phyloP scores from a whole-genome alignment of 805 yeast genomes.

The Yarrowia sp. region DNA sequence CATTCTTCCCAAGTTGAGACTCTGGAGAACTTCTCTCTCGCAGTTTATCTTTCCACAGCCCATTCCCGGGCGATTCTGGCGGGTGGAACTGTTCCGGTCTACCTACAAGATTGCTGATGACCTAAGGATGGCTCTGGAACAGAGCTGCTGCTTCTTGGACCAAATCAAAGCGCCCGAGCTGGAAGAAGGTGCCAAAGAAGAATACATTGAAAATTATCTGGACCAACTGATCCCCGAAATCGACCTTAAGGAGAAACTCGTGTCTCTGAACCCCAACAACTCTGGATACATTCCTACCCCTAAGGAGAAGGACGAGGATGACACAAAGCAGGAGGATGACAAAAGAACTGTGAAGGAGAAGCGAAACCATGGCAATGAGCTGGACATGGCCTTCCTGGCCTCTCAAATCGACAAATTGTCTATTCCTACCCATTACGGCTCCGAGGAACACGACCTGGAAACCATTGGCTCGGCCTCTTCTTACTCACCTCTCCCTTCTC shows the following conservation, averaged over 20 bases:
- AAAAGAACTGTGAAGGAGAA: neutral
- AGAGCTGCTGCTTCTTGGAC: constrained; percentile 15
- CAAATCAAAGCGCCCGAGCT: constrained; percentile 12
- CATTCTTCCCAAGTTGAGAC: constrained; percentile 58
- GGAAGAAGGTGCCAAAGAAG: constrained; percentile 20
- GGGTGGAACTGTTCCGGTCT: constrained; percentile 39
- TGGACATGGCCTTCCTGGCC: neutral
- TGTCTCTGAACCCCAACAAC: constrained; percentile 27
- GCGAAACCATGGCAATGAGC: neutral
- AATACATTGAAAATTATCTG: neutral
- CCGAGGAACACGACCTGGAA: neutral
- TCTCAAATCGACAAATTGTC: constrained; percentile 1
- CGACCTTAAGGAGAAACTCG: constrained; percentile 17
- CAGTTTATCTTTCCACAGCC: constrained; percentile 62
- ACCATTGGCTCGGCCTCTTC: constrained; percentile 1
- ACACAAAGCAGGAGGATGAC: neutral
- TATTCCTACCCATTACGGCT: neutral
- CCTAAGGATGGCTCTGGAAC: neutral
- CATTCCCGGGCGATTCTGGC: constrained; percentile 78
- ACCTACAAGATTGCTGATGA: constrained; percentile 25
- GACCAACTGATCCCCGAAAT: neutral
- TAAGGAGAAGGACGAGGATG: neutral
- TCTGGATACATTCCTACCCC: neutral
- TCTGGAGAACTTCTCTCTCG: constrained; percentile 48
- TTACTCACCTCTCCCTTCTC: neutral